phyloP scores from a whole-genome alignment of 1,284 basidiomycete species.

The Rhodotorula sp. region DNA sequence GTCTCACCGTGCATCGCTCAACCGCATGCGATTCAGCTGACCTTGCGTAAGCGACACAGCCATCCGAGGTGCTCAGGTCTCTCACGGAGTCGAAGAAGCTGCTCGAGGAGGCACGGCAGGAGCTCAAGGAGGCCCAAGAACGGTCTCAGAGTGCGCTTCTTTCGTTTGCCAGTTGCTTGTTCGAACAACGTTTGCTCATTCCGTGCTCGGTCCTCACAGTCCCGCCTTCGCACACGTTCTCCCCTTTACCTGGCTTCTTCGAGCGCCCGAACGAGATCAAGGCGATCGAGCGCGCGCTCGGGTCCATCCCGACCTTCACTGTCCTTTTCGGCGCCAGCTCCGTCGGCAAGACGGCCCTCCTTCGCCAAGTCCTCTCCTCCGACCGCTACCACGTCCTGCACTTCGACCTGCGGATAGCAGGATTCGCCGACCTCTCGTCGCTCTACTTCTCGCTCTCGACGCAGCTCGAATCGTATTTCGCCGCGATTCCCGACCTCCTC shows the following conservation, averaged over 20 bases:
- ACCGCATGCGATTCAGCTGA: background rate
- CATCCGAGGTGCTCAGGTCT: conserved; percentile 71
- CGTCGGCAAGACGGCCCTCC: conserved; percentile 76
- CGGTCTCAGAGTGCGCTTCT: conserved; percentile 34
- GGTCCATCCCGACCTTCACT: conserved; percentile 60
- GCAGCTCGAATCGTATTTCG: conserved; percentile 75
- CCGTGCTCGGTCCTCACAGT: conserved; percentile 9
- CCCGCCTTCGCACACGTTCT: conserved; percentile 70
- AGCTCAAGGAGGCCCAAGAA: conserved; percentile 63
- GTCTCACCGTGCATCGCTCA: background rate
- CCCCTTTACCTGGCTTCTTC: conserved; percentile 70
- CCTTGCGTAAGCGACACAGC: conserved; percentile 47
- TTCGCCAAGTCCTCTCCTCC: conserved; percentile 70
- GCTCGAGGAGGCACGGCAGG: conserved; percentile 70
- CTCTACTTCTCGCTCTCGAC: conserved; percentile 70
- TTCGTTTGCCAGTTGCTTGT: background rate
- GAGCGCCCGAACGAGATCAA: conserved; percentile 65
- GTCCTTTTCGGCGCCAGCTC: conserved; percentile 74
- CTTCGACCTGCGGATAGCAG: conserved; percentile 76
- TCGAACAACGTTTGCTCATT: no score
- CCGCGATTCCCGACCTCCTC: conserved; percentile 61
- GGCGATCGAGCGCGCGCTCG: conserved; percentile 64
- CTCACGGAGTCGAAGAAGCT: conserved; percentile 71
- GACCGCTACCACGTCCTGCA: conserved; percentile 70
- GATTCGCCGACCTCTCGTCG: conserved; percentile 73